These are phyloP conservation scores for Fusarium sp. DNA, from an alignment of 2,329 filamentous ascomycete genomes.

Conservation along the genomic window DNA sequence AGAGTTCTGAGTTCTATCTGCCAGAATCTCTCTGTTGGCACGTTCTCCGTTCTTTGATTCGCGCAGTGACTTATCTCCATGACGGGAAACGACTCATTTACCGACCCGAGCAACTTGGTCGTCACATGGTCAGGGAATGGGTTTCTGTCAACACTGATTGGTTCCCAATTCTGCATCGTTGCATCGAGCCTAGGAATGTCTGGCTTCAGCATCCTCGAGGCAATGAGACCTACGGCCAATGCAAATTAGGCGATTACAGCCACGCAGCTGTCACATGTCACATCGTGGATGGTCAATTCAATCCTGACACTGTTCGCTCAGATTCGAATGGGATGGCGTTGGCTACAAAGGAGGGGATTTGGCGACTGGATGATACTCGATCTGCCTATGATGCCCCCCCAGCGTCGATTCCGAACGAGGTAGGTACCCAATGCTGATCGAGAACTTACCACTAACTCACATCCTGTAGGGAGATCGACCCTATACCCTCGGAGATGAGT, in stretches of 20 bases:
- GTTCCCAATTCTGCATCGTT: slow-evolving; percentile 62
- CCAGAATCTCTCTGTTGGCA: slow-evolving; percentile 67
- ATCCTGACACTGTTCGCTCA: not conserved
- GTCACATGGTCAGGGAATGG: slow-evolving; percentile 1
- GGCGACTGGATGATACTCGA: slow-evolving; percentile 14
- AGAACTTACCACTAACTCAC: not conserved
- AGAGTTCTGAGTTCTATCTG: slow-evolving; percentile 47
- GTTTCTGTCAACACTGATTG: slow-evolving; percentile 53
- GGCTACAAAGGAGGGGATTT: slow-evolving; percentile 22
- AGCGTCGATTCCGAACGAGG: slow-evolving; percentile 8
- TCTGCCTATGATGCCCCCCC: not conserved
- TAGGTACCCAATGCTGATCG: not conserved
- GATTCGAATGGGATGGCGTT: slow-evolving; percentile 13
- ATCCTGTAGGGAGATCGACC: slow-evolving; percentile 41
- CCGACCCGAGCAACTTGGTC: not conserved
- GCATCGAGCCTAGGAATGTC: slow-evolving; percentile 58
- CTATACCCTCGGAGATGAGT: slow-evolving; percentile 51
- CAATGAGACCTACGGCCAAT: slow-evolving; percentile 61
- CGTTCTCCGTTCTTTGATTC: slow-evolving; percentile 58
- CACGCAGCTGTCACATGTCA: slow-evolving; percentile 54
- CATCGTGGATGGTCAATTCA: not conserved
- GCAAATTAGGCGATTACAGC: slow-evolving; percentile 63
- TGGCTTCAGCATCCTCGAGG: slow-evolving; percentile 60
- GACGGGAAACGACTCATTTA: slow-evolving; percentile 52
- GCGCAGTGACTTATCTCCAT: slow-evolving; percentile 64